phyloP scores from a whole-genome alignment of 1,284 basidiomycete genomes.

The Leccinum griseonigrum region DNA sequence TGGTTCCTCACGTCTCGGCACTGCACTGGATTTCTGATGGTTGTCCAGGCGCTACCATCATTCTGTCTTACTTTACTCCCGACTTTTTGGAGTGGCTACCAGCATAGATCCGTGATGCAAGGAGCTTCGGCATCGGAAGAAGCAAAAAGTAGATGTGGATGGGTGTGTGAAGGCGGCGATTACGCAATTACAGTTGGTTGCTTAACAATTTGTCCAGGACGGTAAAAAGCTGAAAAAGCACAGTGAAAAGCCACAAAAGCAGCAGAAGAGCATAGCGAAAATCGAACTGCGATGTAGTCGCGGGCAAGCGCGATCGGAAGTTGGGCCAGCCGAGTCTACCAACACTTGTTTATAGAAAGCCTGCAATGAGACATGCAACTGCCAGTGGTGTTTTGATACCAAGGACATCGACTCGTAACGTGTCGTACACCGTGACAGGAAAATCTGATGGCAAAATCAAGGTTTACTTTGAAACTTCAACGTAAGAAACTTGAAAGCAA shows the following conservation, averaged over 20 bases:
- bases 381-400: too few relatives aligned
- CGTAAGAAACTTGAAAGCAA: too few relatives aligned
- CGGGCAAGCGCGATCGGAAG: neutral
- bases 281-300: too few relatives aligned
- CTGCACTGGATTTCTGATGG: constrained; percentile 2
- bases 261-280: too few relatives aligned
- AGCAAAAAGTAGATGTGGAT: neutral
- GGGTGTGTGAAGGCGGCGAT: neutral
- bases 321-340: neutral
- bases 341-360: neutral
- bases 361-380: neutral
- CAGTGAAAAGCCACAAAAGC: too few relatives aligned
- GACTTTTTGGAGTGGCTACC: constrained; percentile 92
- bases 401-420: neutral
- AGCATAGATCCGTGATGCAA: constrained; percentile 27
- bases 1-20: neutral
- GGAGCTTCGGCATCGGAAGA: neutral
- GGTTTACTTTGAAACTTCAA: too few relatives aligned
- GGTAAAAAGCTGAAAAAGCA: too few relatives aligned
- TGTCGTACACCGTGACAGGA: too few relatives aligned
- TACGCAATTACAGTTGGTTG: neutral
- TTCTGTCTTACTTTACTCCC: constrained; percentile 94
- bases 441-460: too few relatives aligned
- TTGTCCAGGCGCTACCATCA: constrained; percentile 75
- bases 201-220: too few relatives aligned